These are phyloP conservation scores for Microbotryum violaceum DNA, from an alignment of 1,284 basidiomycete genomes.

Conservation along the genomic window DNA sequence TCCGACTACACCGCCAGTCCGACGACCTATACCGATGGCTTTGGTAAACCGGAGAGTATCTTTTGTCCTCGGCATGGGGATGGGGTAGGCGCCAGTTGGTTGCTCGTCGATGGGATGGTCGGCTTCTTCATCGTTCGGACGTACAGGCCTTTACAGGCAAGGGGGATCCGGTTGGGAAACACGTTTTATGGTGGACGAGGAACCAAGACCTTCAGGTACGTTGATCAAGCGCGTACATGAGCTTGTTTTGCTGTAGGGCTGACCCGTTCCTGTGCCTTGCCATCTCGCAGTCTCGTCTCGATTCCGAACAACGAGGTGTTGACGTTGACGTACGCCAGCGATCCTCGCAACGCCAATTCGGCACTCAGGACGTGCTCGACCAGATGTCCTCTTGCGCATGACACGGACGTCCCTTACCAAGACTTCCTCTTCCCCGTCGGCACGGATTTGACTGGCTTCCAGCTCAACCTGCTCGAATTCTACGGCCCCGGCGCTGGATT, in stretches of 20 bases:
- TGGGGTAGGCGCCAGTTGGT: conserved; percentile 71
- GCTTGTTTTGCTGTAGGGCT: background rate
- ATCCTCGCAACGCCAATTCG: conserved; percentile 32
- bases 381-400: conserved; percentile 41
- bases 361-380: conserved; percentile 38
- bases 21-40: conserved; percentile 56
- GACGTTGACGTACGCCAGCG: conserved; percentile 29
- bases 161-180: conserved; percentile 82
- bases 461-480: conserved; percentile 70
- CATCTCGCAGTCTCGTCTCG: conserved; percentile 31
- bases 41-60: conserved; percentile 62
- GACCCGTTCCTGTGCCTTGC: background rate
- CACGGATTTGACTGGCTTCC: conserved; percentile 67
- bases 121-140: conserved; percentile 64
- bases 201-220: conserved; percentile 75
- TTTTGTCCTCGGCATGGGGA: conserved; percentile 76
- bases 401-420: conserved; percentile 66
- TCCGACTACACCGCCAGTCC: conserved; percentile 59
- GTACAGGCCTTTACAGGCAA: conserved; percentile 61
- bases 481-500: conserved; percentile 71
- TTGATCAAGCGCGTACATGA: conserved; percentile 9
- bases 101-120: conserved; percentile 64
- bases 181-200: conserved; percentile 72
- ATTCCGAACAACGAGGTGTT: conserved; percentile 36
- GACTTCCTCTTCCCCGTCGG: conserved; percentile 68